Conservation (phyloP, 2,329 filamentous ascomycete species). For the Ceratocystis cacaofunesta region DNA sequence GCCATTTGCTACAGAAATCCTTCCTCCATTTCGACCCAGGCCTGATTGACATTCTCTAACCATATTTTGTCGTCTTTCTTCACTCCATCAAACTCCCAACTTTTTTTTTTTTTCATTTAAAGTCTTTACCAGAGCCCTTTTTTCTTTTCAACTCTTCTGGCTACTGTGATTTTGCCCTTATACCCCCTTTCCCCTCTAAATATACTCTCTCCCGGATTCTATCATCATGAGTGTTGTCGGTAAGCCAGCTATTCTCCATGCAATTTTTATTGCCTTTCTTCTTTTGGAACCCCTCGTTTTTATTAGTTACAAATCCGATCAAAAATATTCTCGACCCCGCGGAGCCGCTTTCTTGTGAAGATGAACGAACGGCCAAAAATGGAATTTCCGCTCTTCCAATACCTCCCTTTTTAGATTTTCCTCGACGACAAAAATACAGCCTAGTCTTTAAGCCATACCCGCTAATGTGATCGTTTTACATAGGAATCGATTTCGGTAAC, state of each 20-base stretch:
- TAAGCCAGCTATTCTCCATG: constrained; percentile 3
- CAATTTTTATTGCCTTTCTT: background rate
- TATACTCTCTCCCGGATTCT: constrained; percentile 12
- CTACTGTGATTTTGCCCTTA: background rate
- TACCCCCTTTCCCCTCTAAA: background rate
- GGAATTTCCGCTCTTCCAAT: background rate
- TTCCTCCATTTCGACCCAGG: constrained; percentile 6
- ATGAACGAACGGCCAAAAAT: background rate
- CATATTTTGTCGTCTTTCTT: constrained; percentile 8
- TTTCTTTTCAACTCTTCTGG: constrained; percentile 9
- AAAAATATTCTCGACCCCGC: constrained; percentile 11
- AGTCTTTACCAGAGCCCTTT: constrained; percentile 12
- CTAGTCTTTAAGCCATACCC: background rate
- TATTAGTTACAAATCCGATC: constrained; percentile 4
- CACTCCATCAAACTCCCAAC: constrained; percentile 12
- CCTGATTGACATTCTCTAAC: constrained; percentile 10
- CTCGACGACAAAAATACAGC: no score
- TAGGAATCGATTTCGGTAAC: constrained; percentile 86
- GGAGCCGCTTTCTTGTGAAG: background rate
- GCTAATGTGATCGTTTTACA: background rate
- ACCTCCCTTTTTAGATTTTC: no score
- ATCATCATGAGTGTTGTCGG: constrained; percentile 17
- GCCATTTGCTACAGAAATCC: constrained; percentile 13
- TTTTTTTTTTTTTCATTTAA: constrained; percentile 8
- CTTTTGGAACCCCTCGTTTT: constrained; percentile 2